Evolutionary conservation across 2,329 filamentous ascomycete species (phyloP).

Genomic region (Saccharata proteae): DNA sequence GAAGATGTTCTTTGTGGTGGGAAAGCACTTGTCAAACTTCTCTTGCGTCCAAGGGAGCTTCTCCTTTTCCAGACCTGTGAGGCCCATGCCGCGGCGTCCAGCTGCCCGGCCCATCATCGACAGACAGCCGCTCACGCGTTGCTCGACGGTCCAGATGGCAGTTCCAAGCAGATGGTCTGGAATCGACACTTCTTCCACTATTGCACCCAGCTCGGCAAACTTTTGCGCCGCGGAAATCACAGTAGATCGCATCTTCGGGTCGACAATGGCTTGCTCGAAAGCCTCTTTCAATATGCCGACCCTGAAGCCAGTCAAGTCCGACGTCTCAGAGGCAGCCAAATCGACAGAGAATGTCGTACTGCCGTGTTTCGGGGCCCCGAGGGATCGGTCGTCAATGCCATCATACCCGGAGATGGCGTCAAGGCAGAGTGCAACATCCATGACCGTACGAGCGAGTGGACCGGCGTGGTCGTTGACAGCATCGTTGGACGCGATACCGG

Average conservation of each 20-base stretch:
- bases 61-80: slow-evolving; percentile 37
- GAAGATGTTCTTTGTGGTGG: slow-evolving; percentile 34
- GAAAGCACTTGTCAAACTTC: slow-evolving; percentile 38
- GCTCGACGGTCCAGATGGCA: slow-evolving; percentile 36
- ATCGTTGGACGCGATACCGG: slow-evolving; percentile 31
- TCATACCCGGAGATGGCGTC: slow-evolving; percentile 20
- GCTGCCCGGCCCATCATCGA: slow-evolving; percentile 30
- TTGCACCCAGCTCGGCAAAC: slow-evolving; percentile 35
- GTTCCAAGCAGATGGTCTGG: slow-evolving; percentile 37
- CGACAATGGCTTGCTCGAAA: slow-evolving; percentile 16
- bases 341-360: slow-evolving; percentile 12
- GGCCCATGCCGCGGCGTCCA: slow-evolving; percentile 26
- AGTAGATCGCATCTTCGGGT: slow-evolving; percentile 25
- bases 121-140: slow-evolving; percentile 16
- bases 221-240: slow-evolving; percentile 30
- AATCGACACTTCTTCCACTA: slow-evolving; percentile 33
- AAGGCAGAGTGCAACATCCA: slow-evolving; percentile 15
- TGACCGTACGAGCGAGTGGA: slow-evolving; percentile 17
- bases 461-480: slow-evolving; percentile 29
- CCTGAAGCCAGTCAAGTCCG: slow-evolving; percentile 14
- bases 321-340: slow-evolving; percentile 7
- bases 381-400: slow-evolving; percentile 19
- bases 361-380: slow-evolving; percentile 17
- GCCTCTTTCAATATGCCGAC: slow-evolving; percentile 18
- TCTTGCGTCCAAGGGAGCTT: slow-evolving; percentile 36